Base-by-base conservation (phyloP, 495 filamentous ascomycete species). In the Rusavskia elegans region DNA sequence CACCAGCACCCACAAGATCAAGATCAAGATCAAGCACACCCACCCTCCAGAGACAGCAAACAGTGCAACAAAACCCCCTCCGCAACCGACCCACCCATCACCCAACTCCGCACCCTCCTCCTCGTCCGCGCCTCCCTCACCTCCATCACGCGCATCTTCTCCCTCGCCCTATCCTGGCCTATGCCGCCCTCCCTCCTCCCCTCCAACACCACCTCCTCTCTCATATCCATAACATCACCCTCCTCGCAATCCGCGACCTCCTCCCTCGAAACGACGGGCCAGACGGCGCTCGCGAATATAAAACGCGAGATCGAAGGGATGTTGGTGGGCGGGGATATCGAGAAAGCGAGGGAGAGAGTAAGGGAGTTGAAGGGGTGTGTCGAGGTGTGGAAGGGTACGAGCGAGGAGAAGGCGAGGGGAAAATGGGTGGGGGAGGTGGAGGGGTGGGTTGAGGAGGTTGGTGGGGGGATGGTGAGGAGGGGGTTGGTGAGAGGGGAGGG, bases 81-180 rank as follows among this genome's bases (percentile, higher is more conserved):
- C 63, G 11, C 51, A 19, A 0, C 1, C 27, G 41, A 51, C 54
- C 25, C 40, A 30, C 39, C 40, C 60, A 83, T 97, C 52, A 73
- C 73, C 19, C 78, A 84, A 46, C 75, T 98, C 41, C 83, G 84
- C 58, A 96, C 85, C 20, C 72, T 97, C 13, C 83, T 82, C 20
- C 74, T 79, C n/a, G 87, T 95, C 17, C 82, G 89, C 51, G 67
- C 78, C 1, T 81, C 87, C 16, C 72, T 98, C 11, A 87, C 95
- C 59, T 75, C 82, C 1, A 87, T 95, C 7, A 85, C 95, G 45
- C 81, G 84, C 63, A 83, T 81, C 21, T 98, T 97, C 61, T 89
- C 88, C 50, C 82, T 89, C 55, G 93, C 93, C 10, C 90, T 97
- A 81, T 80, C 89, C 57, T 96, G 92, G 76, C 81, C 85, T 13